Percentiles rank a stretch among this genome's conserved stretches.
phyloP scores from a whole-genome alignment of 2,329 filamentous ascomycete genomes.

The Lecanicillium sp. region DNA sequence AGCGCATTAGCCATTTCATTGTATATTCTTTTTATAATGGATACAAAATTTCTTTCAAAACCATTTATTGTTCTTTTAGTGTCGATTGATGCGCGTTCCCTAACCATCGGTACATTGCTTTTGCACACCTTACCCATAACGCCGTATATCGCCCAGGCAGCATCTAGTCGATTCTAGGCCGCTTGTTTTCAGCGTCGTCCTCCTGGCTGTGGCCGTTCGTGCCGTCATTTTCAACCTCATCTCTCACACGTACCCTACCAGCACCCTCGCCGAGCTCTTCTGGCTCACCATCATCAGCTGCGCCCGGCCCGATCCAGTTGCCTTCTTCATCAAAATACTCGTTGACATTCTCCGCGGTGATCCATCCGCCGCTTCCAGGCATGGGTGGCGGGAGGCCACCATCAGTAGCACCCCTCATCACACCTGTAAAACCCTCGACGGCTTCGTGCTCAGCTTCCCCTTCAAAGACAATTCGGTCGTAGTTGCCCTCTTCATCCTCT shows the following conservation, averaged over 20 bases:
- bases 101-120: neutral
- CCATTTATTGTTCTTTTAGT: no score
- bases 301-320: conserved; percentile 56
- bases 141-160: no score
- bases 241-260: conserved; percentile 46
- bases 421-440: conserved; percentile 49
- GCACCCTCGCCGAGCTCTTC: conserved; percentile 57
- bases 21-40: no score
- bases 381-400: conserved; percentile 57
- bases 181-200: conserved; percentile 37
- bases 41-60: no score
- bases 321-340: conserved; percentile 77
- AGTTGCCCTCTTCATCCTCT: conserved; percentile 48
- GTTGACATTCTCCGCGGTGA: conserved; percentile 85
- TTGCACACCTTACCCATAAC: no score
- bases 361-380: conserved; percentile 72
- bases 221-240: conserved; percentile 44
- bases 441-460: conserved; percentile 39
- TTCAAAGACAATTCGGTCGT: conserved; percentile 51
- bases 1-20: no score
- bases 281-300: conserved; percentile 27
- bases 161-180: conserved; percentile 35
- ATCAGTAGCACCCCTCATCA: conserved; percentile 37
- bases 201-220: conserved; percentile 31
- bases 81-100: no score